Evolutionary conservation across 805 yeast genomes (phyloP).

Genomic region (Sugiyamaella valdiviana): DNA sequence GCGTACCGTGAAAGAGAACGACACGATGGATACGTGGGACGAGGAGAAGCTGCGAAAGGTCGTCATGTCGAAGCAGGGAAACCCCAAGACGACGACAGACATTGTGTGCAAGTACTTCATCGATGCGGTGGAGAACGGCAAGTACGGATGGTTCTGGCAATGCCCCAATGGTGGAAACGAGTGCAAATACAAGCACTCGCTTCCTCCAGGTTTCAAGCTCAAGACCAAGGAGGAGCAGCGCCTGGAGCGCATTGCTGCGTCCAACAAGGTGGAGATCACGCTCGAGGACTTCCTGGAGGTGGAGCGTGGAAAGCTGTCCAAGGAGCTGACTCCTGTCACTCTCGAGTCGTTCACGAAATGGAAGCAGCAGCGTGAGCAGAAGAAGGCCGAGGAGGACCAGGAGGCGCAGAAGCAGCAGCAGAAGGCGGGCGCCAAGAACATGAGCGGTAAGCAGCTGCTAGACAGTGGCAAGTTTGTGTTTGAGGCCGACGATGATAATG

Average conservation of each 20-base stretch:
- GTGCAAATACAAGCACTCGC: conserved; percentile 90
- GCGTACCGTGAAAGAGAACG: conserved; percentile 61
- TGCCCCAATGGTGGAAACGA: conserved; percentile 92
- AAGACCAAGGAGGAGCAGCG: conserved; percentile 95
- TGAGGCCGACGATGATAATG: conserved; percentile 28
- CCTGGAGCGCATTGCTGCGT: conserved; percentile 78
- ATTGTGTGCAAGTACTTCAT: conserved; percentile 90
- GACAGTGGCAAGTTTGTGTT: conserved; percentile 35
- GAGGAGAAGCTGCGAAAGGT: conserved; percentile 88
- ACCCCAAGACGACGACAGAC: conserved; percentile 88
- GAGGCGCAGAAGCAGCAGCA: conserved; percentile 40
- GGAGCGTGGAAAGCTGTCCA: conserved; percentile 80
- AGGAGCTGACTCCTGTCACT: conserved; percentile 74
- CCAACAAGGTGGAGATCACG: conserved; percentile 81
- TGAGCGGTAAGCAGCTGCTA: conserved; percentile 35
- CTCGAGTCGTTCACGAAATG: conserved; percentile 72
- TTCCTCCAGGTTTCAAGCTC: conserved; percentile 94
- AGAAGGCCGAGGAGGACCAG: conserved; percentile 30
- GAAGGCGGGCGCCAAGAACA: conserved; percentile 18
- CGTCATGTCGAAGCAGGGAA: conserved; percentile 87
- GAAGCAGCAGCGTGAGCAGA: conserved; percentile 60
- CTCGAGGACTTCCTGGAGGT: conserved; percentile 93
- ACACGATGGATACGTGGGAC: conserved; percentile 96
- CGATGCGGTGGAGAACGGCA: conserved; percentile 94
- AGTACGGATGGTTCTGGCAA: conserved; percentile 98